Evolutionary conservation across 169 alveolate species (phyloP), one percentile per base, ranked within the genome.

Genomic region (Fabrea salina): DNA sequence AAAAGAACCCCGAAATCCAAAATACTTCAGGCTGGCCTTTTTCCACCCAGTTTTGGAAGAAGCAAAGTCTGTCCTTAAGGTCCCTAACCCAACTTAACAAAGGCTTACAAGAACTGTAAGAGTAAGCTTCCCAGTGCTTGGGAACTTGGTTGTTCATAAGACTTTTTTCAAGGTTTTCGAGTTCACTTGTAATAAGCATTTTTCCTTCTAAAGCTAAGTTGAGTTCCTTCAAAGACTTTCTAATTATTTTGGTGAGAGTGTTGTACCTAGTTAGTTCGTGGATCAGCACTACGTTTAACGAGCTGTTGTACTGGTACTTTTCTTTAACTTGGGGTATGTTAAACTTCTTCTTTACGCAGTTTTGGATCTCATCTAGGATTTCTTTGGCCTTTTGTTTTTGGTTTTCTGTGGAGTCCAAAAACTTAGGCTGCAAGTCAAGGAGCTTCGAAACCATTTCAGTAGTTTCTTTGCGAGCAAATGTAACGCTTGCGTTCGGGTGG

Each of bases 211-310:
- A 82, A 1, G 96, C 97, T 76, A 85, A 90, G 57, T 90, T 89
- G 30, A 93, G 79, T 54, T 83, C 81, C 22, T 56, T 79, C 0
- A 93, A 75, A 59, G 92, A 75, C 33, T 71, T 85, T 66, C 80
- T 86, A 89, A 92, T 87, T 32, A 83, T 78, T 56, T 75, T 75
- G 35, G 90, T 58, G 39, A 94, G 84, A 54, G 87, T 88, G 53
- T 93, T 95, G 88, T 91, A 95, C 80, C 98, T 86, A 0, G 93
- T 85, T 53, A 94, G 89, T 84, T 95, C 98, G 87, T 95, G 91
- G 49, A 90, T 77, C 43, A 95, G 91, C 3, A 95, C 98, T 5
- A 97, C 93, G 72, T 92, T 93, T 96, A 93, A 92, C 54, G 95
- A 83, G 85, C 93, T 97, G 43, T 89, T 84, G 86, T 95, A 95